phyloP scores from a whole-genome alignment of 2,329 filamentous ascomycete species.

The Xylaria sp. region DNA sequence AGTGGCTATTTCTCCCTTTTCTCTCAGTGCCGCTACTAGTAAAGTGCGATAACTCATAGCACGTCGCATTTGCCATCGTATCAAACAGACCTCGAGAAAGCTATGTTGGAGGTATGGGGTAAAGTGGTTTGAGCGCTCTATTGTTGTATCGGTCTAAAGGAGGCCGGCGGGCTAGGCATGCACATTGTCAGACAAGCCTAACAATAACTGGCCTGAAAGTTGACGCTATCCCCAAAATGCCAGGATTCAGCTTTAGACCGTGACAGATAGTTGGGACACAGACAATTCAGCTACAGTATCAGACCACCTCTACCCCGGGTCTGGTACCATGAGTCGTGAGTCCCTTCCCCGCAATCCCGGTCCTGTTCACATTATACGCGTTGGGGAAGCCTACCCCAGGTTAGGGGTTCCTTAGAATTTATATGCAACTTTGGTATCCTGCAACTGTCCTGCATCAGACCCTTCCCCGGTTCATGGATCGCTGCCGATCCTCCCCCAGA shows the following conservation, averaged over 20 bases:
- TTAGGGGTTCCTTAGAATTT: background rate
- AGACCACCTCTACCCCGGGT: constrained; percentile 22
- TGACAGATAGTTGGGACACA: constrained; percentile 11
- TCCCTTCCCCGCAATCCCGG: constrained; percentile 14
- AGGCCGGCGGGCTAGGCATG: constrained; percentile 13
- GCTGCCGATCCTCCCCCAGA: constrained; percentile 10
- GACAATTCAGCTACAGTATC: background rate
- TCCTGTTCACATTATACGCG: constrained; percentile 6
- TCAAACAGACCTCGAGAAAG: background rate
- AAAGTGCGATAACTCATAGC: background rate
- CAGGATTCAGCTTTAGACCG: constrained; percentile 5
- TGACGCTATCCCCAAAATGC: constrained; percentile 15
- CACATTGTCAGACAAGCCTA: constrained; percentile 18
- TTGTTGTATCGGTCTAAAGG: constrained; percentile 20
- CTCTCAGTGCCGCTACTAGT: background rate
- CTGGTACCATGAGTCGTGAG: constrained; percentile 2
- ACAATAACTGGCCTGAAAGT: constrained; percentile 15
- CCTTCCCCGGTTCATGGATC: constrained; percentile 16
- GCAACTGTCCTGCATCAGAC: background rate
- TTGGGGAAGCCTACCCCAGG: background rate
- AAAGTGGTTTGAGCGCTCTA: constrained; percentile 2
- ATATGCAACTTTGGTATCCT: constrained; percentile 7
- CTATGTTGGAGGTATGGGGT: background rate
- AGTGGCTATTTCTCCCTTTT: background rate
- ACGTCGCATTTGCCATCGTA: background rate